These are phyloP conservation scores for Hypoxylon trugodes DNA, from an alignment of 495 filamentous ascomycete genomes.

Conservation along the genomic window DNA sequence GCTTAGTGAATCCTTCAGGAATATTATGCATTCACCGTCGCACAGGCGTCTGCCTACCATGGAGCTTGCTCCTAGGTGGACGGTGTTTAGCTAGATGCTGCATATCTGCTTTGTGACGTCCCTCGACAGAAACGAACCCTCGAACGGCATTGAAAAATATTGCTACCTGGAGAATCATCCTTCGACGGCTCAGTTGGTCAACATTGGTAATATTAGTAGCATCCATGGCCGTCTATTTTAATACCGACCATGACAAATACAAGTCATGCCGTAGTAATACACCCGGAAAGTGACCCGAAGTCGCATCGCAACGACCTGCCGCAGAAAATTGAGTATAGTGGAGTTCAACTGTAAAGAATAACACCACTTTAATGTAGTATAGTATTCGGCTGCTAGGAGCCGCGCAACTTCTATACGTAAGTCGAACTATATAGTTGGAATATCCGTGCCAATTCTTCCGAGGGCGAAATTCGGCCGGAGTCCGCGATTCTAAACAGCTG, in stretches of 20 bases:
- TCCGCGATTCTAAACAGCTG: constrained; percentile 4
- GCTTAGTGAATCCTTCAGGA: constrained; percentile 15
- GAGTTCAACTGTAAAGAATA: constrained; percentile 21
- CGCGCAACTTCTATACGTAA: constrained; percentile 8
- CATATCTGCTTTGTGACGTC: constrained; percentile 1
- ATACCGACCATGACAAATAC: constrained; percentile 38
- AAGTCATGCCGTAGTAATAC: constrained; percentile 35
- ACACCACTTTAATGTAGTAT: constrained; percentile 28
- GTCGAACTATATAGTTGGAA: constrained; percentile 10
- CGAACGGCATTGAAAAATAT: not conserved
- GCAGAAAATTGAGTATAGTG: constrained; percentile 19
- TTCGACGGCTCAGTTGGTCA: not conserved
- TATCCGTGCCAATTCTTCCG: constrained; percentile 18
- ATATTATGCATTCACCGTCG: constrained; percentile 3
- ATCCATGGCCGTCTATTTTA: constrained; percentile 9
- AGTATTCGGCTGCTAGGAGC: constrained; percentile 7
- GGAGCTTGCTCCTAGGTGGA: not conserved
- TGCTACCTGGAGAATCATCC: not conserved
- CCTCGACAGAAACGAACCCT: not conserved
- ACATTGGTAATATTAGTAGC: not conserved
- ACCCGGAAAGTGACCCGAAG: constrained; percentile 31
- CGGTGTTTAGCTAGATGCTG: not conserved
- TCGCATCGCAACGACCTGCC: constrained; percentile 39
- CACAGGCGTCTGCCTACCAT: constrained; percentile 1
- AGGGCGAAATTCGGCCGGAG: constrained; percentile 26